Conservation (phyloP, 441 rosid species). For the Monsonia emarginata region DNA sequence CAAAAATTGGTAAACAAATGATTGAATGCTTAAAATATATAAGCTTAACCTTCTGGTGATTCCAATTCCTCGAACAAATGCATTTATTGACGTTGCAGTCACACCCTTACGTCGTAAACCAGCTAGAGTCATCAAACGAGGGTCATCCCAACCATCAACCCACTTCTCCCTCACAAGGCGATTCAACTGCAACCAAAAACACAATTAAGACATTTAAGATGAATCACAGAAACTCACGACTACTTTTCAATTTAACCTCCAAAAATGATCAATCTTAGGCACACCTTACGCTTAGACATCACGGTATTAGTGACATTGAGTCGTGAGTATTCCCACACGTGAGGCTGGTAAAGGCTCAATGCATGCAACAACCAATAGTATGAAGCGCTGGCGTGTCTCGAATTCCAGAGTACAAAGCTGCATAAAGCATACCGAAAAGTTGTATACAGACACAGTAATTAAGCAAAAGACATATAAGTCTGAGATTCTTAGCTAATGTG, state of each 20-base stretch:
- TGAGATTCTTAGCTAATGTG: neutral
- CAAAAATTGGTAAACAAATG: constrained; percentile 4
- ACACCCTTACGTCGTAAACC: constrained; percentile 88
- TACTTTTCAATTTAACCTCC: constrained; percentile 3
- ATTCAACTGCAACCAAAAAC: constrained; percentile 48
- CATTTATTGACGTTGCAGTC: constrained; percentile 67
- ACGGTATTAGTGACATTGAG: constrained; percentile 80
- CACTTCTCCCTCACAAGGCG: constrained; percentile 62
- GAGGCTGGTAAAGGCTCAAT: constrained; percentile 62
- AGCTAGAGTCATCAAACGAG: constrained; percentile 90
- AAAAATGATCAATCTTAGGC: constrained; percentile 15
- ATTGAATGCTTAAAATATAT: constrained; percentile 5
- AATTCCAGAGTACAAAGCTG: constrained; percentile 95
- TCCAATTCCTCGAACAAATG: constrained; percentile 82
- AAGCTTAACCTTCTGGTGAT: constrained; percentile 73
- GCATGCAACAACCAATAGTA: constrained; percentile 63
- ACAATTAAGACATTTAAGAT: neutral
- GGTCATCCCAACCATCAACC: constrained; percentile 99
- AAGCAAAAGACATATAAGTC: too few relatives aligned
- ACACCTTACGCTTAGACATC: constrained; percentile 92
- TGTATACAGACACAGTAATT: constrained; percentile 2
- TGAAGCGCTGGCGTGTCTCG: constrained; percentile 58
- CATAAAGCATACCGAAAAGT: constrained; percentile 13
- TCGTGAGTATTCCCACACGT: constrained; percentile 94
- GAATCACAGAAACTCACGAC: constrained; percentile 2